These are phyloP conservation scores for Fusarium napiforme DNA, from an alignment of 2,329 filamentous ascomycete genomes.

Conservation along the genomic window DNA sequence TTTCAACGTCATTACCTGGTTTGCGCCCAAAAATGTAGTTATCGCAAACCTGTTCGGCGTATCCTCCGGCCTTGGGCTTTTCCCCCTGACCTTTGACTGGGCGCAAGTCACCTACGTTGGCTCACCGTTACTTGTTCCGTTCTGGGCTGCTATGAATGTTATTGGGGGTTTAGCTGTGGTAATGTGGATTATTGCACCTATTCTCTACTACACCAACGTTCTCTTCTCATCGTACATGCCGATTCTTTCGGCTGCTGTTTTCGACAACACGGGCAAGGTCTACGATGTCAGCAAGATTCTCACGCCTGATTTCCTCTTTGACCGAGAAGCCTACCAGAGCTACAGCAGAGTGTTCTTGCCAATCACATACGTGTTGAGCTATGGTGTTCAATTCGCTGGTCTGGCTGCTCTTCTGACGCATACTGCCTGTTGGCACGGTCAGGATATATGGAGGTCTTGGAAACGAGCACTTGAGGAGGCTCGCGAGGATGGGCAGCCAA, in stretches of 20 bases:
- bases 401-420: constrained; percentile 83
- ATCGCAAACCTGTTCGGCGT: constrained; percentile 88
- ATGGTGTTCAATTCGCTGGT: constrained; percentile 86
- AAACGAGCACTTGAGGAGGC: constrained; percentile 74
- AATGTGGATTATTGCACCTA: constrained; percentile 85
- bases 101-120: constrained; percentile 90
- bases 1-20: constrained; percentile 91
- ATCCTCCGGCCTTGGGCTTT: constrained; percentile 83
- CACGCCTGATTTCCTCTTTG: constrained; percentile 81
- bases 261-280: constrained; percentile 82
- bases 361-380: constrained; percentile 88
- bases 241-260: constrained; percentile 84
- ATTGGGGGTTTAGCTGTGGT: constrained; percentile 82
- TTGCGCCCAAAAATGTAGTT: constrained; percentile 86
- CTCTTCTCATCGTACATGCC: constrained; percentile 88
- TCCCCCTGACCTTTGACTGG: constrained; percentile 92
- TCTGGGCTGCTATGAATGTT: constrained; percentile 88
- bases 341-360: constrained; percentile 88
- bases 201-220: constrained; percentile 83
- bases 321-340: constrained; percentile 77
- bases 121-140: constrained; percentile 83
- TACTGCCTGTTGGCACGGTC: constrained; percentile 85
- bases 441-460: constrained; percentile 83
- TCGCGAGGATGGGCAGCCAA: constrained; percentile 59
- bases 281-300: constrained; percentile 87